Percentiles rank a stretch among this genome's conserved stretches.
These are phyloP conservation scores for Trypethelium eluteriae DNA, from an alignment of 495 filamentous ascomycete species.

Conservation along the genomic window DNA sequence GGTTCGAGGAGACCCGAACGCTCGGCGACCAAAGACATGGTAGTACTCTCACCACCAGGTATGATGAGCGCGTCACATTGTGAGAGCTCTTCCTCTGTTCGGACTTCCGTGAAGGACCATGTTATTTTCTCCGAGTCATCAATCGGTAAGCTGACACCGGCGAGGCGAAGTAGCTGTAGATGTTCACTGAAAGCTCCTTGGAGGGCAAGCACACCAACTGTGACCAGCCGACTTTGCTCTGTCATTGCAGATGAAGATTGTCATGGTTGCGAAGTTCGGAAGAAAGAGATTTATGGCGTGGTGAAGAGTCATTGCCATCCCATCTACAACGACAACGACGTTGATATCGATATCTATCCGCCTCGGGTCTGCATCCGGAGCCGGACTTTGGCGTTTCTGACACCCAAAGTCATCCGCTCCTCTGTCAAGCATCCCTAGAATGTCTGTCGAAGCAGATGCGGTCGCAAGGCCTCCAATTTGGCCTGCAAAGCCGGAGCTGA, in stretches of 20 bases:
- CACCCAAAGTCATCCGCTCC: neutral
- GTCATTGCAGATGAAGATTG: constrained; percentile 15
- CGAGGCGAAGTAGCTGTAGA: constrained; percentile 63
- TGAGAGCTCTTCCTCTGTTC: constrained; percentile 62
- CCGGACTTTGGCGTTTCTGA: neutral
- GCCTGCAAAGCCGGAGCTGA: constrained; percentile 20
- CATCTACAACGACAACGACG: neutral
- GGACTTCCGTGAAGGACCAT: constrained; percentile 70
- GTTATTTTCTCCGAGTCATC: constrained; percentile 19
- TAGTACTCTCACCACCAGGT: constrained; percentile 91
- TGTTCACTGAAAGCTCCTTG: constrained; percentile 94
- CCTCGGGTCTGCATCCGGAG: neutral
- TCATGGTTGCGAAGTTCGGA: neutral
- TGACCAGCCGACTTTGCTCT: constrained; percentile 34
- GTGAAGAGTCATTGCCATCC: neutral
- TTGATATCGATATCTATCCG: constrained; percentile 6
- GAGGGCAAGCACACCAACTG: constrained; percentile 79
- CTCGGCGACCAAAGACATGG: constrained; percentile 80
- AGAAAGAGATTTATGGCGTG: neutral
- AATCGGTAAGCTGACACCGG: constrained; percentile 41
- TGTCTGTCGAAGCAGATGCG: neutral
- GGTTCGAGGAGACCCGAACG: constrained; percentile 75
- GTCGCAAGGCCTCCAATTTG: neutral
- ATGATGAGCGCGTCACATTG: constrained; percentile 77
- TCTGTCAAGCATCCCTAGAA: neutral